Evolutionary conservation across 2,329 filamentous ascomycete species (phyloP), one percentile per base, ranked within the genome.

Genomic region (Pseudogymnoascus sp.): DNA sequence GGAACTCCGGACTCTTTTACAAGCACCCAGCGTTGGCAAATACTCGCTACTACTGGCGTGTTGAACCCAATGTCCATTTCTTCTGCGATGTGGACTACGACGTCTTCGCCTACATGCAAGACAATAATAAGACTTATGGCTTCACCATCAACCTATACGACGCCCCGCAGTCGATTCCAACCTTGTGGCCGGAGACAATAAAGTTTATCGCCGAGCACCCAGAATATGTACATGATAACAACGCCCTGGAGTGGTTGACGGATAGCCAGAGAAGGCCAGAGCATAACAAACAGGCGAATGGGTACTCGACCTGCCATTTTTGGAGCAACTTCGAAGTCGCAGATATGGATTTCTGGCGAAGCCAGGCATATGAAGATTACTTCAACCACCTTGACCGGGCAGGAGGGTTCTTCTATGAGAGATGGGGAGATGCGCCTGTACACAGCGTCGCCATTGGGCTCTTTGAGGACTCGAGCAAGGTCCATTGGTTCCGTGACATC

Each of bases 21-120:
- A 92, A 95, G 74, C 95, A 99, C 77, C 92, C 92, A 0, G 93
- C 92, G 0, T 84, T 99, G 64, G 81, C 86, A 68, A 78, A 95
- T 71, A 86, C 84, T 68, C 90, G 92, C 70, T 99, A 91, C 81
- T 99, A 99, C 82, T 99, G 95, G 95, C 90, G 95, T 65, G 95
- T 99, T 60, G 95, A 99, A 76, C 95, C 95, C 62, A 96, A 98
- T 69, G 95, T 99, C 48, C 92, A 97, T 78, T 99, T 98, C 83
- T 99, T 97, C 84, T 99, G 95, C 81, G 91, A 98, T 72, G 83
- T 99, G 67, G 95, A 99, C 78, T 99, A 99, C 78, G 95, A 99
- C 74, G 90, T 99, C 62, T 99, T 99, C 83, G 88, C 90, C 68
- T 99, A 92, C 80, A 97, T 99, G 95, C 85, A 91, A 72, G 95